Conservation (phyloP, 306 rosid species). For the Quercus bicolor region DNA sequence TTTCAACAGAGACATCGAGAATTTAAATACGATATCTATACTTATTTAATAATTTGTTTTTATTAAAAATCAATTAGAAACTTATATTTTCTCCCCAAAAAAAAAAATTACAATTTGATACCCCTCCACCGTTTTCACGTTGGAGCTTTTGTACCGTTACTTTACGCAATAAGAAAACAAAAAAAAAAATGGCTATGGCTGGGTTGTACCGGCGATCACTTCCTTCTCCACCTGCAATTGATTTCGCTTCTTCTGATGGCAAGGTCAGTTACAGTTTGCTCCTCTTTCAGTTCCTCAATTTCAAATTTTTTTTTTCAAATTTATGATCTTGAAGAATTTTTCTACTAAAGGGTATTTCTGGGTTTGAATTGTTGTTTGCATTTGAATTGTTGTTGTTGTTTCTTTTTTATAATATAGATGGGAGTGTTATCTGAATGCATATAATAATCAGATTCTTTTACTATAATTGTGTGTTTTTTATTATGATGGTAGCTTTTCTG, state of each 20-base stretch:
- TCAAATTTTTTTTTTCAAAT: neutral
- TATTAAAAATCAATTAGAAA: no score
- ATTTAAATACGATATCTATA: no score
- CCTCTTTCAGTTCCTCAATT: neutral
- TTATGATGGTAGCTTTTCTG: neutral
- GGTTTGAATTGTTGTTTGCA: neutral
- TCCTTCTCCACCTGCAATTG: slow-evolving; percentile 87
- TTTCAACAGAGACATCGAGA: no score
- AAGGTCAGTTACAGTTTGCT: slow-evolving; percentile 41
- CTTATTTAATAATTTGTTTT: no score
- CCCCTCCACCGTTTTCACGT: no score
- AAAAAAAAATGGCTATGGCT: slow-evolving; percentile 66
- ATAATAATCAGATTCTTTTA: neutral
- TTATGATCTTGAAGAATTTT: neutral
- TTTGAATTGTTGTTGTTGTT: neutral
- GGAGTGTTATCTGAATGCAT: neutral
- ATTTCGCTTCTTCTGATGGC: slow-evolving; percentile 76
- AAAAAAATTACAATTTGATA: no score
- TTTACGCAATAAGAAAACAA: no score
- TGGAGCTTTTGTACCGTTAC: no score
- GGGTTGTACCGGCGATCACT: slow-evolving; percentile 79
- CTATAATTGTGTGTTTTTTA: neutral
- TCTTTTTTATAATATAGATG: neutral
- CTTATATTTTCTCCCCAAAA: no score
- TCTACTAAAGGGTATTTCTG: neutral